phyloP scores from a whole-genome alignment of 345 rosid genomes.

The Gossypium thurberi region DNA sequence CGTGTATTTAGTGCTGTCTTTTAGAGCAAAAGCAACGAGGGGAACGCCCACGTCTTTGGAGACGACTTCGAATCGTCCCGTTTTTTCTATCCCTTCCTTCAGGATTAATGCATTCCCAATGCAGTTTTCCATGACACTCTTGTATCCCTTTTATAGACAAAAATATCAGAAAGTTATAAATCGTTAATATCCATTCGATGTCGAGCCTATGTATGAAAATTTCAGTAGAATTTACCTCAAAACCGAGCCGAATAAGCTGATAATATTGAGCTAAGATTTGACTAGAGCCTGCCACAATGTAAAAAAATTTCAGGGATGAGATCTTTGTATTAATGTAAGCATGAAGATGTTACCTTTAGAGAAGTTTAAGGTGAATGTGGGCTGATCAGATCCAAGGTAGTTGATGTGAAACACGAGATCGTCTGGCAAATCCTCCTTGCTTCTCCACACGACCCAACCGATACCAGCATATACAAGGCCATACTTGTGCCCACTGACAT shows the following conservation, averaged over 20 bases:
- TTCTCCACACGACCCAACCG: slow-evolving; percentile 82
- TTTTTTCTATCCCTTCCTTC: slow-evolving; percentile 52
- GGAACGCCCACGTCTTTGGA: slow-evolving; percentile 72
- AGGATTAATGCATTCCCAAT: slow-evolving; percentile 44
- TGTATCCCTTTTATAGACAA: slow-evolving; percentile 6
- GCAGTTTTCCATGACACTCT: slow-evolving; percentile 49
- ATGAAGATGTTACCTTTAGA: slow-evolving; percentile 49
- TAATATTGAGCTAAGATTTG: slow-evolving; percentile 55
- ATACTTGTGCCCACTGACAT: slow-evolving; percentile 52
- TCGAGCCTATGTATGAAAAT: neutral
- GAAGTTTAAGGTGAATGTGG: slow-evolving; percentile 78
- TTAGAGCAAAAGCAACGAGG: slow-evolving; percentile 62
- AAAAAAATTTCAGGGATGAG: neutral
- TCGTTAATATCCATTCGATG: too few relatives aligned
- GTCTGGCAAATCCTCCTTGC: slow-evolving; percentile 72
- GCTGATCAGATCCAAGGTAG: slow-evolving; percentile 33
- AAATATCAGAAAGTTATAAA: slow-evolving; percentile 18
- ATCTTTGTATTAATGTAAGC: neutral
- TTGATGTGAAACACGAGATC: slow-evolving; percentile 81
- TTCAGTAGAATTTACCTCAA: slow-evolving; percentile 21
- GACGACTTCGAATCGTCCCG: slow-evolving; percentile 49
- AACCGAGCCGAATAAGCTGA: slow-evolving; percentile 43
- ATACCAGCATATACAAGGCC: slow-evolving; percentile 64
- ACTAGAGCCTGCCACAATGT: slow-evolving; percentile 41
- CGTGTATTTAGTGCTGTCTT: slow-evolving; percentile 44